A percentile compares a stretch with the other conserved stretches of the same genome.
phyloP scores from a whole-genome alignment of 2,329 filamentous ascomycete genomes.

The Xylariaceae sp. region DNA sequence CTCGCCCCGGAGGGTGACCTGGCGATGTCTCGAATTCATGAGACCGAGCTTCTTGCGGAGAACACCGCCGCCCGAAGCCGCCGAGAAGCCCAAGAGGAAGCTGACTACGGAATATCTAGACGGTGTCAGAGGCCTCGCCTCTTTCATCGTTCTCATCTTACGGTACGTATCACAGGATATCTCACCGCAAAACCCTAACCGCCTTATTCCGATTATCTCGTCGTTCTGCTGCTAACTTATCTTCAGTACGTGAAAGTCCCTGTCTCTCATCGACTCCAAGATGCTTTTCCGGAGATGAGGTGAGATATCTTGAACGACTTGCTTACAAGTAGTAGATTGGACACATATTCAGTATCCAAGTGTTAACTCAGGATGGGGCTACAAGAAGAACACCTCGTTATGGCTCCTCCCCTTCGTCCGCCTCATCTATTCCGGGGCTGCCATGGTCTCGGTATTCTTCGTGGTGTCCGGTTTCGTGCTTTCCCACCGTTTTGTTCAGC shows the following conservation, averaged over 20 bases:
- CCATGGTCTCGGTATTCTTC: slow-evolving; percentile 39
- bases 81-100: slow-evolving; percentile 11
- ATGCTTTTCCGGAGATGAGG: no score
- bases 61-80: slow-evolving; percentile 10
- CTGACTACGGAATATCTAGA: slow-evolving; percentile 35
- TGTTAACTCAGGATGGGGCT: slow-evolving; percentile 30
- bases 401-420: slow-evolving; percentile 35
- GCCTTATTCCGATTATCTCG: no score
- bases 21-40: slow-evolving; percentile 17
- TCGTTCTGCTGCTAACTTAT: no score
- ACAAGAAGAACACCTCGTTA: slow-evolving; percentile 24
- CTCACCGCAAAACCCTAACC: no score
- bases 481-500: slow-evolving; percentile 32
- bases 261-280: no score
- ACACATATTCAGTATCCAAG: slow-evolving; percentile 23
- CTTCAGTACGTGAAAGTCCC: no score
- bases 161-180: no score
- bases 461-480: slow-evolving; percentile 38
- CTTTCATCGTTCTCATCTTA: slow-evolving; percentile 36
- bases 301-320: no score
- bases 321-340: no score
- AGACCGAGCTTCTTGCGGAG: slow-evolving; percentile 25
- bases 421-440: slow-evolving; percentile 32
- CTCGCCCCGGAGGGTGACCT: slow-evolving; percentile 11
- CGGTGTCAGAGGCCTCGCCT: slow-evolving; percentile 36